Conservation (phyloP, 164 flowering plant genomes). For the Nymphaea colorata region DNA sequence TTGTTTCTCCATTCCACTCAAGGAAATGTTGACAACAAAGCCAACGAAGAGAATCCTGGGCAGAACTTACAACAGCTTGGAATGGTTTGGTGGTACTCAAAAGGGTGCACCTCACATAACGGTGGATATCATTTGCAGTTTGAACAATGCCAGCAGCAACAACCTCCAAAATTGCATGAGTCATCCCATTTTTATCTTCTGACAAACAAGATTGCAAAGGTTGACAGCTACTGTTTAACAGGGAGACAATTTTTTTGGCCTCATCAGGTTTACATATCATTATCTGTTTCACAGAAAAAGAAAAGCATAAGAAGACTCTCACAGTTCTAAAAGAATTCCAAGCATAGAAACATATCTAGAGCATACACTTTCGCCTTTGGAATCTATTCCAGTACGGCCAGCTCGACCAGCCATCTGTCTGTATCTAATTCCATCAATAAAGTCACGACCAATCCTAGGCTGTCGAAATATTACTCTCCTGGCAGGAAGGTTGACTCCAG, state of each 20-base stretch:
- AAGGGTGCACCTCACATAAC: constrained; percentile 95
- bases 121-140: constrained; percentile 84
- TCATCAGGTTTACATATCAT: constrained; percentile 88
- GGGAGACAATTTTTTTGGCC: constrained; percentile 44
- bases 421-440: constrained; percentile 91
- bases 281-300: constrained; percentile 29
- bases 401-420: constrained; percentile 98
- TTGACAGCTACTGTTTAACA: constrained; percentile 74
- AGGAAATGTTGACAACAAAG: constrained; percentile 77
- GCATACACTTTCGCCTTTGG: constrained; percentile 97
- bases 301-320: background rate
- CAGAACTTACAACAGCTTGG: constrained; percentile 91
- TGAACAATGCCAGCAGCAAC: constrained; percentile 97
- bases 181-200: constrained; percentile 98
- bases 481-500: constrained; percentile 96
- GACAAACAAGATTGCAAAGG: constrained; percentile 87
- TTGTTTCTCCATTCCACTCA: constrained; percentile 93
- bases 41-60: constrained; percentile 96
- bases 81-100: constrained; percentile 93
- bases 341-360: constrained; percentile 1
- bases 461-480: constrained; percentile 95
- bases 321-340: background rate
- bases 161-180: constrained; percentile 95
- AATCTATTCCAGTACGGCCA: constrained; percentile 97
- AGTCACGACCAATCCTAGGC: constrained; percentile 93